Evolutionary conservation across 805 yeast genomes (phyloP), one percentile per base, ranked within the genome.

Genomic region (Ogataea nonfermentans): DNA sequence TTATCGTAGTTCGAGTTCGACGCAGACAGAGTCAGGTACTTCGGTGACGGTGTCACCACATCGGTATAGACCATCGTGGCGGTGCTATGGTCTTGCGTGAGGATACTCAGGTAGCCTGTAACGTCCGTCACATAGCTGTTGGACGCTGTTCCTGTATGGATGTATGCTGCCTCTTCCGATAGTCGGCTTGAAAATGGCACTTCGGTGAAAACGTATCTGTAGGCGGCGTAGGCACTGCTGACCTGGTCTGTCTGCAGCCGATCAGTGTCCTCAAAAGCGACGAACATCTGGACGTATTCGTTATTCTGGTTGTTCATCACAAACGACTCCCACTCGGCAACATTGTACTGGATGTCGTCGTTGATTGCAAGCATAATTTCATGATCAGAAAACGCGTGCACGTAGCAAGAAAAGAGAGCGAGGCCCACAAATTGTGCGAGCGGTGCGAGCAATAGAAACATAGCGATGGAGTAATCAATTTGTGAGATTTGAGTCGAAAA

Each of bases 71-170:
- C 37, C 13, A 32, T 20, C 20, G 13, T 23, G 25, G 26, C 24
- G 2, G 47, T 27, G 26, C 28, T 13, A 22, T 42, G 25, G 43
- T 38, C 47, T 14, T 32, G 20, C 10, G 43, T 39, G 32, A 46
- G 19, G 35, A 46, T 36, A 36, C 36, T 37, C 9, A 28, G 9
- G 42, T 29, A 46, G 13, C 36, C 45, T 24, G 31, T 32, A 10
- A 12, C 15, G 29, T 46, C 35, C 25, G 29, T 28, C 25, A 42
- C 32, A 16, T 26, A 15, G 14, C 41, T 40, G 19, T 34, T 25
- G 5, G 48, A 29, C 27, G 41, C 40, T 6, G 52, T 45, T 29
- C 36, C 37, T 5, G 46, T 42, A 34, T 42, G 45, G 34, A 44
- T 26, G 40, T 29, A 44, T 10, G 32, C 32, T 16, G 47, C 48